A percentile compares a stretch with the other conserved stretches of the same genome.
Conservation (phyloP, 2,329 filamentous ascomycete genomes). For the Aspergillus tamarii region DNA sequence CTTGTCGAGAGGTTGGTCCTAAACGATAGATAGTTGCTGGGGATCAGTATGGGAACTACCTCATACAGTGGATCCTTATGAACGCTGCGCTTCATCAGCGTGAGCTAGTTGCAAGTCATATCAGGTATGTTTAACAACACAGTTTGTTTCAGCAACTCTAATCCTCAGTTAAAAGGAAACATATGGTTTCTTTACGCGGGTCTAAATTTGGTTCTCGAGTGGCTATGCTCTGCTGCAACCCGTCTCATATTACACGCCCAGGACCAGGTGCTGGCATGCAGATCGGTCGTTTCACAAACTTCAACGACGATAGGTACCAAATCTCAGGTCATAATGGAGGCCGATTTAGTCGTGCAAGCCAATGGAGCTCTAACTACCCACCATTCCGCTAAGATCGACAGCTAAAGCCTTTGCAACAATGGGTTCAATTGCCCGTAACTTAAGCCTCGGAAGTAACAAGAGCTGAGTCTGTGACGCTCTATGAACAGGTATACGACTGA, state of each 20-base stretch:
- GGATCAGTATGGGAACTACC: conserved; percentile 98
- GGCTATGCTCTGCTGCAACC: conserved; percentile 98
- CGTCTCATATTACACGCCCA: conserved; percentile 82
- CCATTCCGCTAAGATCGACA: conserved; percentile 38
- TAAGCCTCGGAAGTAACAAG: not conserved
- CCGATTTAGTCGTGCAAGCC: conserved; percentile 39
- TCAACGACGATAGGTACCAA: conserved; percentile 45
- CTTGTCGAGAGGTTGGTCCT: conserved; percentile 10
- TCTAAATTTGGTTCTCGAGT: conserved; percentile 98
- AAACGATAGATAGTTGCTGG: conserved; percentile 67
- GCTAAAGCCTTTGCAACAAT: not conserved
- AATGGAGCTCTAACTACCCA: conserved; percentile 42
- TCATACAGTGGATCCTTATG: conserved; percentile 95
- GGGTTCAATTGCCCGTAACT: not conserved
- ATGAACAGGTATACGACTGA: not conserved
- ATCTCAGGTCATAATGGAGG: conserved; percentile 43
- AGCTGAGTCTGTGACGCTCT: not conserved
- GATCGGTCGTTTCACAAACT: conserved; percentile 61
- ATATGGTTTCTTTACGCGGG: conserved; percentile 97
- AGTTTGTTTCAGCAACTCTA: not conserved
- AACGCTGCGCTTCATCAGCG: conserved; percentile 85
- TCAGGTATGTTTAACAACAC: conserved; percentile 58
- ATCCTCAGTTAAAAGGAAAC: conserved; percentile 62
- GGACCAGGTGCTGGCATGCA: conserved; percentile 77
- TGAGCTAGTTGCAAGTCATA: conserved; percentile 89